Conservation (phyloP, 306 rosid species). For the Acmispon strigosus region DNA sequence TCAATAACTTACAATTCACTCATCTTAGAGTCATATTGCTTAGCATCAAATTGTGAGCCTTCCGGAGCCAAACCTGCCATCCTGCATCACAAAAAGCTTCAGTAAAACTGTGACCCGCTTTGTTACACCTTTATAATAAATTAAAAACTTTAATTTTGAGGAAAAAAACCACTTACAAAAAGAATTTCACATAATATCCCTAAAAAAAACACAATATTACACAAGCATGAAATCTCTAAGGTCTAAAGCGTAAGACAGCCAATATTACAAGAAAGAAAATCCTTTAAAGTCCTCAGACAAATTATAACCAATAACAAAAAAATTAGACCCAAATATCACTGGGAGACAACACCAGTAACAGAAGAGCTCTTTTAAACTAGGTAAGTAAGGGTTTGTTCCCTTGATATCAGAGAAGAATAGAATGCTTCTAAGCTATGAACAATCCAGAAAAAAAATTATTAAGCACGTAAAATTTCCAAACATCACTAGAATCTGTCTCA, state of each 20-base stretch:
- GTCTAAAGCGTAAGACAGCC: neutral
- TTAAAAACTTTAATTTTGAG: too few species aligned
- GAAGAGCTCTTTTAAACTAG: neutral
- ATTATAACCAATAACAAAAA: neutral
- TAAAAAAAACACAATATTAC: too few species aligned
- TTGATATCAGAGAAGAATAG: neutral
- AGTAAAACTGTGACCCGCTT: neutral
- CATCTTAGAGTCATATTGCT: conserved; percentile 87
- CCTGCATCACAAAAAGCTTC: conserved; percentile 23
- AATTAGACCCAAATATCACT: neutral
- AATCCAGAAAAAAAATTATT: neutral
- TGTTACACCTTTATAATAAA: too few species aligned
- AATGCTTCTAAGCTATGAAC: neutral
- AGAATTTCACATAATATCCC: too few species aligned
- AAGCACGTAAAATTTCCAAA: neutral
- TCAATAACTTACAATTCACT: conserved; percentile 66
- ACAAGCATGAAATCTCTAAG: too few species aligned
- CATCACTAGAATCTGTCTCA: too few species aligned
- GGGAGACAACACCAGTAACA: neutral
- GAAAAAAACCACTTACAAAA: too few species aligned
- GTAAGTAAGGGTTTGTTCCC: neutral
- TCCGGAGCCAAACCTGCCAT: conserved; percentile 91
- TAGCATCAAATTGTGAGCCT: conserved; percentile 79
- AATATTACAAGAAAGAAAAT: neutral
- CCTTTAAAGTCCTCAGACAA: neutral